phyloP scores from a whole-genome alignment of 768 basidiomycete genomes.

The Cystobasidium ongulense region DNA sequence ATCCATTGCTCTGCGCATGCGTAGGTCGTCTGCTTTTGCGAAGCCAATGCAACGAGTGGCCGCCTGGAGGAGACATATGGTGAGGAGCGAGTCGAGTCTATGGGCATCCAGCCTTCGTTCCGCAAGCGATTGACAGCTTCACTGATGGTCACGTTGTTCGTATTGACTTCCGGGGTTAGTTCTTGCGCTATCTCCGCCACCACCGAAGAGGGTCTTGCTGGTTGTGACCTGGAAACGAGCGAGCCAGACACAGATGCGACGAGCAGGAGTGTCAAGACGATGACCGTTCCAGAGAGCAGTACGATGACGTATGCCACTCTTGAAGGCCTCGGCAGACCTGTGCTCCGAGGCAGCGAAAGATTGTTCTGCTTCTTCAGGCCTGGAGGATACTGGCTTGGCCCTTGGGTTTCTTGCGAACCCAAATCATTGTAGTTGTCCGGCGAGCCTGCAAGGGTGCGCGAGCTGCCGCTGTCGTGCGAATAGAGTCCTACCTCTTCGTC shows the following conservation, averaged over 20 bases:
- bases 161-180: not conserved
- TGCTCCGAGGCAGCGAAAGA: not conserved
- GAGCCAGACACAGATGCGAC: not conserved
- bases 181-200: not conserved
- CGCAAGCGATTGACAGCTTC: not conserved
- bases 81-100: not conserved
- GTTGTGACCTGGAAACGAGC: not conserved
- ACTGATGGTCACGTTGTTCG: not conserved
- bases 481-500: not conserved
- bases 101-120: not conserved
- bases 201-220: not conserved
- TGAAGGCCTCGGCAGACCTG: not conserved
- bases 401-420: not conserved
- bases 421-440: not conserved
- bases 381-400: conserved; percentile 3
- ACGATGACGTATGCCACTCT: not conserved
- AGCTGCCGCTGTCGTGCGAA: not conserved
- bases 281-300: not conserved
- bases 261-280: not conserved
- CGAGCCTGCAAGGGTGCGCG: not conserved
- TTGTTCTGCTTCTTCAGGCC: not conserved
- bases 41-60: not conserved
- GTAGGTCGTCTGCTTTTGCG: not conserved
- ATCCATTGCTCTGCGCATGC: conserved; percentile 20
- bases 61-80: not conserved